Conservation (phyloP, 345 rosid genomes). For the Eucalyptus paniculata region DNA sequence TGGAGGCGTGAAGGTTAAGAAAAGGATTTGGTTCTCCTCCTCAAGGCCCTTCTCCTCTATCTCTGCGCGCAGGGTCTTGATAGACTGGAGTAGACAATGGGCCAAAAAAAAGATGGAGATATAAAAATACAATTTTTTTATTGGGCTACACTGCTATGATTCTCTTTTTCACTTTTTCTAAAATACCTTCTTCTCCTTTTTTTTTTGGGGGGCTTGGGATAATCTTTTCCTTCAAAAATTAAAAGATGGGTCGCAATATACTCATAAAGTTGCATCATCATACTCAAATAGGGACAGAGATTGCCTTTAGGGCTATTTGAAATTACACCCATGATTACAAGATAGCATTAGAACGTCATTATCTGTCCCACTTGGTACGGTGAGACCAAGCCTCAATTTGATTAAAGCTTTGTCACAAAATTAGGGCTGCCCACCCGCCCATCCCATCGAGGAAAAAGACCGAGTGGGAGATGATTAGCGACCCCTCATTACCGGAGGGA, state of each 20-base stretch:
- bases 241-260: neutral
- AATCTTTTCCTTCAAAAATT: neutral
- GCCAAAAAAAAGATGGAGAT: neutral
- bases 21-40: conserved; percentile 1
- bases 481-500: neutral
- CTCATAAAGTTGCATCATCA: neutral
- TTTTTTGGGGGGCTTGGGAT: neutral
- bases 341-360: neutral
- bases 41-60: neutral
- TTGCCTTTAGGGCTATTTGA: neutral
- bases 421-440: neutral
- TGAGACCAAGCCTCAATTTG: neutral
- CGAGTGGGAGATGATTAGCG: neutral
- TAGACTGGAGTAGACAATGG: neutral
- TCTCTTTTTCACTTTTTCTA: neutral
- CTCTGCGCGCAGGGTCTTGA: neutral
- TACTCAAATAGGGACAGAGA: neutral
- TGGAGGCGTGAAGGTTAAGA: conserved; percentile 27
- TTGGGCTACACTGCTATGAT: neutral
- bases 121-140: neutral
- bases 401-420: neutral
- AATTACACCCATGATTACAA: neutral
- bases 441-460: neutral
- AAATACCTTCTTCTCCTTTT: neutral
- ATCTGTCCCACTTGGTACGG: neutral